A percentile compares a stretch with the other conserved stretches of the same genome.
Conservation (phyloP, 495 filamentous ascomycete genomes). For the Astrothelium macrocarpum region DNA sequence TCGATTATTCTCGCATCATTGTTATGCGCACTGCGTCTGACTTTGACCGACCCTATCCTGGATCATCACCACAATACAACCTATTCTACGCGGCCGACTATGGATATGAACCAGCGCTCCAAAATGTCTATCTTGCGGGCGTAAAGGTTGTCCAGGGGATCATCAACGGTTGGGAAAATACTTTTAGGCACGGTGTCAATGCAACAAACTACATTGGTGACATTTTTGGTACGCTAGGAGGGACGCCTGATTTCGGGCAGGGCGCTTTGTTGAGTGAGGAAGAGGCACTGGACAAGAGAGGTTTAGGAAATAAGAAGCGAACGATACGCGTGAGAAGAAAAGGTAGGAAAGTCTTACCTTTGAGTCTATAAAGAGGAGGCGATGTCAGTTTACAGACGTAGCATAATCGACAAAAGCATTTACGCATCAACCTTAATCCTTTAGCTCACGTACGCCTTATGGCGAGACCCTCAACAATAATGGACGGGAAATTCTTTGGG, state of each 20-base stretch:
- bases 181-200: slow-evolving; percentile 49
- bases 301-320: slow-evolving; percentile 3
- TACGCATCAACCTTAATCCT: too few relatives aligned
- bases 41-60: slow-evolving; percentile 60
- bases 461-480: too few relatives aligned
- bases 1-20: slow-evolving; percentile 61
- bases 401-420: too few relatives aligned
- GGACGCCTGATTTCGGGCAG: slow-evolving; percentile 56
- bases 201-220: slow-evolving; percentile 64
- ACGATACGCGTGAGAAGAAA: neutral
- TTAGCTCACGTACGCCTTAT: too few relatives aligned
- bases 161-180: slow-evolving; percentile 47
- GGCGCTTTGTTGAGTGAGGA: slow-evolving; percentile 34
- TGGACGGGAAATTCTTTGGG: too few relatives aligned
- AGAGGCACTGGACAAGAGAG: slow-evolving; percentile 14
- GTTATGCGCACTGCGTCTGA: slow-evolving; percentile 65
- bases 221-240: slow-evolving; percentile 58
- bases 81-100: slow-evolving; percentile 50
- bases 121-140: slow-evolving; percentile 61
- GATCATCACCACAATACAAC: slow-evolving; percentile 43
- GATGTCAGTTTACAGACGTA: neutral
- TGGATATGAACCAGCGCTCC: slow-evolving; percentile 44
- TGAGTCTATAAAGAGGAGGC: neutral
- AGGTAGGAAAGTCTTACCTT: neutral
- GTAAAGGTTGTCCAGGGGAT: slow-evolving; percentile 64